phyloP scores from a whole-genome alignment of 331 rosid species.

The Acacia concinna region DNA sequence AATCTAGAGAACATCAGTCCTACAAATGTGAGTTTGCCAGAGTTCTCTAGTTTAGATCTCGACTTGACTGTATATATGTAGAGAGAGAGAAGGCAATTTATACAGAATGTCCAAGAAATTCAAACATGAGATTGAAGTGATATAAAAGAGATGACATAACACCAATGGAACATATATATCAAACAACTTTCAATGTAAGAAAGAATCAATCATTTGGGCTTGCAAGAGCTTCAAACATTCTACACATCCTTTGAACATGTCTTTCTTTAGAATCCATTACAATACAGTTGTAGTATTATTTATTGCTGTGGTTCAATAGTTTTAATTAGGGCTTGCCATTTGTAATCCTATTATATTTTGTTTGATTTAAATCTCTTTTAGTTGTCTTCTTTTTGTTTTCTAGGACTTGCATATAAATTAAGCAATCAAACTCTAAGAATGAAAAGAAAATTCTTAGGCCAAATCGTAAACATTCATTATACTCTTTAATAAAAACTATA shows the following conservation, averaged over 20 bases:
- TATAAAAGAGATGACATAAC: too few relatives aligned
- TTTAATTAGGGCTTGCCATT: neutral
- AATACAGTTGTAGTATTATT: neutral
- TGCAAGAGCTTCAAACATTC: too few relatives aligned
- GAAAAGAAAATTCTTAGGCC: neutral
- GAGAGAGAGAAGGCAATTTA: too few relatives aligned
- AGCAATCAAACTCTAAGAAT: neutral
- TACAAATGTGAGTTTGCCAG: too few relatives aligned
- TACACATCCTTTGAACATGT: too few relatives aligned
- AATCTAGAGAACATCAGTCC: too few relatives aligned
- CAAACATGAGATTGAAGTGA: constrained; percentile 23
- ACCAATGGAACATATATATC: too few relatives aligned
- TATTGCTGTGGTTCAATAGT: neutral
- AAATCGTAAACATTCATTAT: neutral
- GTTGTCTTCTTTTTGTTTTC: neutral
- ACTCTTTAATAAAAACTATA: neutral
- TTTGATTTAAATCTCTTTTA: neutral
- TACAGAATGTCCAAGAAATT: too few relatives aligned
- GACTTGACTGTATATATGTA: too few relatives aligned
- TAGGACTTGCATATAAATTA: neutral
- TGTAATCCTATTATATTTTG: neutral
- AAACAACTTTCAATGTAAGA: too few relatives aligned
- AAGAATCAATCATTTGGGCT: too few relatives aligned
- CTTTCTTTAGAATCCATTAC: neutral
- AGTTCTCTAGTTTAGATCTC: too few relatives aligned